A percentile compares a stretch with the other conserved stretches of the same genome.
These are phyloP conservation scores for Bombardia bombarda DNA, from an alignment of 495 filamentous ascomycete genomes.

Conservation along the genomic window DNA sequence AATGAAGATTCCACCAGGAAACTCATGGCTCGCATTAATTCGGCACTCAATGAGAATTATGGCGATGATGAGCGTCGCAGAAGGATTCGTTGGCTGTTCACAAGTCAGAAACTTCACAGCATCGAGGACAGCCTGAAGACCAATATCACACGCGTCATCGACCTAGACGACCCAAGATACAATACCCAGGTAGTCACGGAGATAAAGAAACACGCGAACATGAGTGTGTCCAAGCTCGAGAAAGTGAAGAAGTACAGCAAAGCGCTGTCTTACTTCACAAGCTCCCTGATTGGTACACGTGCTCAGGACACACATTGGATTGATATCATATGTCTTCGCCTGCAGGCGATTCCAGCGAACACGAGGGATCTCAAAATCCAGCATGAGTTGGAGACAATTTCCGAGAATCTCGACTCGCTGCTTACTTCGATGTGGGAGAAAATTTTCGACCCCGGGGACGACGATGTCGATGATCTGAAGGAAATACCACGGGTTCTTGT, in stretches of 20 bases:
- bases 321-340: conserved; percentile 26
- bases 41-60: background rate
- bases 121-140: conserved; percentile 6
- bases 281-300: conserved; percentile 25
- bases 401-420: conserved; percentile 23
- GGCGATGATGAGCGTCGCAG: too few relatives aligned
- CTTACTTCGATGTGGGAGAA: conserved; percentile 24
- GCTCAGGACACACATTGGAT: conserved; percentile 31
- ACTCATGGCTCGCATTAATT: conserved; percentile 20
- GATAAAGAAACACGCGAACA: background rate
- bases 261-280: conserved; percentile 26
- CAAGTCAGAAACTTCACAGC: conserved; percentile 18
- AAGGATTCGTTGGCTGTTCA: conserved; percentile 25
- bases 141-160: conserved; percentile 4
- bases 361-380: conserved; percentile 19
- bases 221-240: conserved; percentile 16
- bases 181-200: background rate
- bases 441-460: conserved; percentile 19
- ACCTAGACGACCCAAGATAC: conserved; percentile 1
- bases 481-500: conserved; percentile 29
- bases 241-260: conserved; percentile 27
- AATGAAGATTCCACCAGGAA: conserved; percentile 30
- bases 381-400: conserved; percentile 24
- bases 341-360: conserved; percentile 19
- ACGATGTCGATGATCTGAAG: conserved; percentile 21